These are phyloP conservation scores for Monosporascus cannonballus DNA, from an alignment of 2,329 filamentous ascomycete genomes.

Conservation along the genomic window DNA sequence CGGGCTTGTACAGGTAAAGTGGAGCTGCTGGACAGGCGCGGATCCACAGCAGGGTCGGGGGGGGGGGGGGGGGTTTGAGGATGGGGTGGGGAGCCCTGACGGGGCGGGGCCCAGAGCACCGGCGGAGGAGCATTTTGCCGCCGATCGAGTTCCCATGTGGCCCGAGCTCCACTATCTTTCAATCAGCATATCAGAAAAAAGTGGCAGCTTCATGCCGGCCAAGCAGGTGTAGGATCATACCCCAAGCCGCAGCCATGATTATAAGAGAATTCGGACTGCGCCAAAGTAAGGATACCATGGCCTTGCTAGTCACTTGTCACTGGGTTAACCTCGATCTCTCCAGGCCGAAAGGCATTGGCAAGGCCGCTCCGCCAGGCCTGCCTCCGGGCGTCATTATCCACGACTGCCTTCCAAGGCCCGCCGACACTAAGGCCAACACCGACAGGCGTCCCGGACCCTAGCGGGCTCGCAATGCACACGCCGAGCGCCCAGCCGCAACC, in stretches of 20 bases:
- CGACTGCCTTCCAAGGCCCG: conserved; percentile 2
- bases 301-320: background rate
- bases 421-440: conserved; percentile 17
- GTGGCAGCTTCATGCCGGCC: conserved; percentile 4
- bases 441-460: conserved; percentile 15
- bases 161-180: background rate
- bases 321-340: background rate
- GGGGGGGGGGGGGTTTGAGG: no score
- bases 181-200: conserved; percentile 9
- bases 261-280: conserved; percentile 26
- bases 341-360: conserved; percentile 49
- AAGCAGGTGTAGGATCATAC: background rate
- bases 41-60: no score
- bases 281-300: conserved; percentile 16
- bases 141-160: background rate
- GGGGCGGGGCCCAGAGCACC: background rate
- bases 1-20: no score
- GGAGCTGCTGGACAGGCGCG: no score
- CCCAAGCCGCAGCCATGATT: conserved; percentile 19
- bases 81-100: no score
- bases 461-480: conserved; percentile 13
- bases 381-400: conserved; percentile 33
- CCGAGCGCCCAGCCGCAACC: conserved; percentile 10
- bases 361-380: conserved; percentile 32
- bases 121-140: background rate